Conservation (phyloP, 2,329 filamentous ascomycete genomes). For the Botryotinia narcissicola region DNA sequence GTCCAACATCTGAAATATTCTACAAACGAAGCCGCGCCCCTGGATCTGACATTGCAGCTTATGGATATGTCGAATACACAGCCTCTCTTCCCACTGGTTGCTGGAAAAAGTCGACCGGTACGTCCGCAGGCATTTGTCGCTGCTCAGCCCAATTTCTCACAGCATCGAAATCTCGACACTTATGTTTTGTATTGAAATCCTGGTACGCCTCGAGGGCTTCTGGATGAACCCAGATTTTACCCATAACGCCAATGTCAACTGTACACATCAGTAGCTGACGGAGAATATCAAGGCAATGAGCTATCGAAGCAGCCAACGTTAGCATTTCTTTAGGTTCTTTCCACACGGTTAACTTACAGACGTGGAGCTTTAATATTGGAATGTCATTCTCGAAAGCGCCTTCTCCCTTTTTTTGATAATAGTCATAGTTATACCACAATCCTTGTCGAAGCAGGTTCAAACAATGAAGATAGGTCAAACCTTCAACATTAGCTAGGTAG, state of each 20-base stretch:
- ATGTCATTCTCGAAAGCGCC: slow-evolving; percentile 50
- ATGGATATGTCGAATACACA: slow-evolving; percentile 21
- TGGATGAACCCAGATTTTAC: slow-evolving; percentile 51
- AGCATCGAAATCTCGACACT: slow-evolving; percentile 52
- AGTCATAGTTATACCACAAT: slow-evolving; percentile 52
- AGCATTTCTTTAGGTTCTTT: background rate
- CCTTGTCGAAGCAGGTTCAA: slow-evolving; percentile 50
- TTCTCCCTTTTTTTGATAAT: slow-evolving; percentile 46
- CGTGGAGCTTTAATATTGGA: slow-evolving; percentile 47
- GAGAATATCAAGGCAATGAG: slow-evolving; percentile 54
- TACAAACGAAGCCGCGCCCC: background rate
- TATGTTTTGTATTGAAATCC: slow-evolving; percentile 54
- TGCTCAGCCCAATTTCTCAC: slow-evolving; percentile 50
- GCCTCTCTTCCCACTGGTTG: slow-evolving; percentile 27
- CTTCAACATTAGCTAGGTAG: slow-evolving; percentile 3
- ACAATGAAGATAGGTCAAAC: slow-evolving; percentile 4
- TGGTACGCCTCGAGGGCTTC: slow-evolving; percentile 44
- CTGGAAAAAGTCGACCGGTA: slow-evolving; percentile 33
- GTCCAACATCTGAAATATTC: background rate
- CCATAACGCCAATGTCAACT: slow-evolving; percentile 50
- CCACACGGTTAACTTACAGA: slow-evolving; percentile 27
- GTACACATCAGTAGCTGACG: slow-evolving; percentile 56
- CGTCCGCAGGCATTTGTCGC: slow-evolving; percentile 42
- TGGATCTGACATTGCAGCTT: background rate
- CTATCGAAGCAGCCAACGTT: slow-evolving; percentile 24